A percentile compares a stretch with the other conserved stretches of the same genome.
These are phyloP conservation scores for Protomyces inundatus DNA, from an alignment of 1,139 yeast species.

Conservation along the genomic window DNA sequence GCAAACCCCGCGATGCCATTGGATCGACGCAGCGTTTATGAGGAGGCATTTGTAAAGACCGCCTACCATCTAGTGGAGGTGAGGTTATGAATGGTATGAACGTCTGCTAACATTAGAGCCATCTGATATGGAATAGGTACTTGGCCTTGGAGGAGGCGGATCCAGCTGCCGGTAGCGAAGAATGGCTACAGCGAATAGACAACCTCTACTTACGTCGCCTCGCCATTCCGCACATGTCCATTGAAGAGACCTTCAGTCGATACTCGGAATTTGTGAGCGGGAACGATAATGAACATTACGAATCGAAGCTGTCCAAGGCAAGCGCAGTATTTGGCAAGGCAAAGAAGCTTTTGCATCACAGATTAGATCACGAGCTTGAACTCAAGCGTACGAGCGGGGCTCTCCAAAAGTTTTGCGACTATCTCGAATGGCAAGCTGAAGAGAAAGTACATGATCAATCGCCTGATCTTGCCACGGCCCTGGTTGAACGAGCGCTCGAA, in stretches of 20 bases:
- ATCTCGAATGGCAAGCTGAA: slow-evolving; percentile 36
- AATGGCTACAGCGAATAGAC: slow-evolving; percentile 33
- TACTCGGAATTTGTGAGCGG: slow-evolving; percentile 47
- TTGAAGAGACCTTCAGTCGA: slow-evolving; percentile 45
- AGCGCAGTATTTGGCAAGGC: slow-evolving; percentile 42
- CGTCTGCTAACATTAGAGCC: slow-evolving; percentile 11
- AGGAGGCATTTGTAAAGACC: background rate
- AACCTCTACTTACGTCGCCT: slow-evolving; percentile 42
- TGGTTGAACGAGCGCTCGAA: slow-evolving; percentile 21
- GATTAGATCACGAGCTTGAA: slow-evolving; percentile 34
- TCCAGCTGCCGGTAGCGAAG: background rate
- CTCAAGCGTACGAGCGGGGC: slow-evolving; percentile 30
- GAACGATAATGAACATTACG: slow-evolving; percentile 40
- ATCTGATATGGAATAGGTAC: slow-evolving; percentile 42
- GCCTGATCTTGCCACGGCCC: background rate
- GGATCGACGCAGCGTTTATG: background rate
- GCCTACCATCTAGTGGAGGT: background rate
- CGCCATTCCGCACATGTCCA: slow-evolving; percentile 43
- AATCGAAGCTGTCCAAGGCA: slow-evolving; percentile 43
- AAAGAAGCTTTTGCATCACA: slow-evolving; percentile 33
- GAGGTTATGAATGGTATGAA: background rate
- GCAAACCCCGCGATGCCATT: background rate
- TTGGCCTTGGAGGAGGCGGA: slow-evolving; percentile 29
- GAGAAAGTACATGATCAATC: no score
- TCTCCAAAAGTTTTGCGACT: slow-evolving; percentile 36